These are phyloP conservation scores for Mortierella sp. DNA, from an alignment of 371 early-diverging fungal species.

Conservation along the genomic window DNA sequence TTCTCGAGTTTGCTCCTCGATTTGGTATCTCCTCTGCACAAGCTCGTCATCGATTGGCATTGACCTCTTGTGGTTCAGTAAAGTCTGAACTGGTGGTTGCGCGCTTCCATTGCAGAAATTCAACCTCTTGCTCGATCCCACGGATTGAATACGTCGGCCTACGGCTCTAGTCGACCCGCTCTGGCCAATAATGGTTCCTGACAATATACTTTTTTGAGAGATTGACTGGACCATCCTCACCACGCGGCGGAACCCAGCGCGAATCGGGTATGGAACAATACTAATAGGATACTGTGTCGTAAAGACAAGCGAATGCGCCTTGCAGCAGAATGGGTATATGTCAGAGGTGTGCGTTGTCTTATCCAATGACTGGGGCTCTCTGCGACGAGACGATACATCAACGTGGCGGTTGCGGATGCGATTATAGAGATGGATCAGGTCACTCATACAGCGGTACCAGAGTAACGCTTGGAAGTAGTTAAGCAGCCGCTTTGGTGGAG, in stretches of 20 bases:
- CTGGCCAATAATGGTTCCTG: background rate
- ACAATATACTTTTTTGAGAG: slow-evolving; percentile 17
- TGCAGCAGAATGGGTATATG: slow-evolving; percentile 48
- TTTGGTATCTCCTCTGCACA: slow-evolving; percentile 26
- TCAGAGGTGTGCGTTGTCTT: background rate
- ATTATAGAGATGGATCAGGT: slow-evolving; percentile 37
- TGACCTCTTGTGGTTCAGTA: background rate
- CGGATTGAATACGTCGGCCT: slow-evolving; percentile 17
- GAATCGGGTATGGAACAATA: slow-evolving; percentile 26
- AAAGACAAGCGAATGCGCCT: slow-evolving; percentile 44
- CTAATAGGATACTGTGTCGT: slow-evolving; percentile 24
- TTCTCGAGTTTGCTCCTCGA: slow-evolving; percentile 43
- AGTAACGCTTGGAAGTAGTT: slow-evolving; percentile 53
- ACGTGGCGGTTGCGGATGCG: slow-evolving; percentile 31
- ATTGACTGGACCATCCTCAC: slow-evolving; percentile 25
- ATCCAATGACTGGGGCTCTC: background rate
- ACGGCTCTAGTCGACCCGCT: background rate
- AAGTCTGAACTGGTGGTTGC: background rate
- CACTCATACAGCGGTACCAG: slow-evolving; percentile 48
- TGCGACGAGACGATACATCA: background rate
- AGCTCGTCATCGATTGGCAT: slow-evolving; percentile 16
- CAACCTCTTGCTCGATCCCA: slow-evolving; percentile 25
- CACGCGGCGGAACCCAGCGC: slow-evolving; percentile 30
- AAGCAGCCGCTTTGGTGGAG: slow-evolving; percentile 26
- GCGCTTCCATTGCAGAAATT: slow-evolving; percentile 29